phyloP scores from a whole-genome alignment of 2,329 filamentous ascomycete species.

The Aspergillus ustus region DNA sequence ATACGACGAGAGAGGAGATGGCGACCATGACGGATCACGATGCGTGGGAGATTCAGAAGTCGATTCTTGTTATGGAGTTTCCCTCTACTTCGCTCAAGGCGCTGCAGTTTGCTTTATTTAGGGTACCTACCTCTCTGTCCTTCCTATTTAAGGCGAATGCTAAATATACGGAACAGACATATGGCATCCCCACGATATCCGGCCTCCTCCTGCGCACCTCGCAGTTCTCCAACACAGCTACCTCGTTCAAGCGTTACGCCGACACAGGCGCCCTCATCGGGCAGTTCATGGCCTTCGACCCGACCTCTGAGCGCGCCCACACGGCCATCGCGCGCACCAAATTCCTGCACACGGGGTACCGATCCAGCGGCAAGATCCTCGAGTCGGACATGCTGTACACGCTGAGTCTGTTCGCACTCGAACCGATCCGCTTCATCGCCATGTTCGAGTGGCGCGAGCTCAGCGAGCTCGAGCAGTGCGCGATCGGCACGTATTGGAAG shows the following conservation, averaged over 20 bases:
- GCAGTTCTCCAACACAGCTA: constrained; percentile 51
- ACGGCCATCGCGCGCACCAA: constrained; percentile 67
- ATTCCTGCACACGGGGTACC: constrained; percentile 63
- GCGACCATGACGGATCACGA: constrained; percentile 58
- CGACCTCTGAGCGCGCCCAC: constrained; percentile 49
- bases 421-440: constrained; percentile 67
- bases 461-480: constrained; percentile 69
- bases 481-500: constrained; percentile 72
- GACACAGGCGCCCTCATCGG: constrained; percentile 57
- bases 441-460: constrained; percentile 72
- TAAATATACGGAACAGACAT: constrained; percentile 45
- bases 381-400: constrained; percentile 70
- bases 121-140: constrained; percentile 36
- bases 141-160: background rate
- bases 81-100: constrained; percentile 56
- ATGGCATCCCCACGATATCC: constrained; percentile 61
- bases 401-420: constrained; percentile 65
- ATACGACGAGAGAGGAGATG: constrained; percentile 49
- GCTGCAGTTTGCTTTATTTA: constrained; percentile 63
- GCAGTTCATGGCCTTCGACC: constrained; percentile 53
- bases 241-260: constrained; percentile 57
- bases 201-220: constrained; percentile 54
- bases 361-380: constrained; percentile 61
- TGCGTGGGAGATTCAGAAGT: constrained; percentile 55
- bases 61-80: constrained; percentile 58